Base-by-base conservation (phyloP, 441 rosid species). In the Populus hybrid region DNA sequence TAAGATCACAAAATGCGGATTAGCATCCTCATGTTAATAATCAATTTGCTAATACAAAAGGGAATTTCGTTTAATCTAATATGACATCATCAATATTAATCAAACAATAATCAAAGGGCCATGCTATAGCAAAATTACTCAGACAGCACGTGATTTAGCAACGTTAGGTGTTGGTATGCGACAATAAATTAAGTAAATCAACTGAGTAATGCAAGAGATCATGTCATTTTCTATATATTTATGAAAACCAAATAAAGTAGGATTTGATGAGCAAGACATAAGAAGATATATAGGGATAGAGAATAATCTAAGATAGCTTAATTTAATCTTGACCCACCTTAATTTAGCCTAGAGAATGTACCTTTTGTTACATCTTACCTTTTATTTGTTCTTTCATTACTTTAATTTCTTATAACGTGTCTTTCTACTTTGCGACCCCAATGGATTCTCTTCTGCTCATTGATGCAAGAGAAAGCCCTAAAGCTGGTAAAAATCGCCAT, bases 401-500 rank as follows among this genome's bases (percentile, higher is more conserved):
- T 63, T 40, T 24, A 72, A 9, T 72, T 66, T 72, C 76, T 36
- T 65, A 66, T 72, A 14, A 56, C 61, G 71, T 84, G 85, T 80
- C 83, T 61, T 74, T 84, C 81, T 74, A 70, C 78, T 26, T 64
- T 40, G 72, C 23, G 69, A 23, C 72, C 77, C 68, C 80, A 28
- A 63, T 10, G 66, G 63, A 84, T 80, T 84, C 80, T 78, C 80
- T 83, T 77, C 68, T 65, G 66, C 69, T 68, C 86, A 81, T 84
- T 77, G 89, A 73, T 84, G 26, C 71, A 86, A 84, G 87, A 86
- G 89, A 86, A 86, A 86, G 87, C 78, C 70, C 68, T 68, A 70
- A 82, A 74, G 74, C 23, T 68, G 35, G 18, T 61, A 16, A 42
- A 53, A 20, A 81, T 29, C 24, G 63, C n/a, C 72, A 68, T 74